Evolutionary conservation across 2,329 filamentous ascomycete species (phyloP), one percentile per base, ranked within the genome.

Genomic region (Fusarium sp.): DNA sequence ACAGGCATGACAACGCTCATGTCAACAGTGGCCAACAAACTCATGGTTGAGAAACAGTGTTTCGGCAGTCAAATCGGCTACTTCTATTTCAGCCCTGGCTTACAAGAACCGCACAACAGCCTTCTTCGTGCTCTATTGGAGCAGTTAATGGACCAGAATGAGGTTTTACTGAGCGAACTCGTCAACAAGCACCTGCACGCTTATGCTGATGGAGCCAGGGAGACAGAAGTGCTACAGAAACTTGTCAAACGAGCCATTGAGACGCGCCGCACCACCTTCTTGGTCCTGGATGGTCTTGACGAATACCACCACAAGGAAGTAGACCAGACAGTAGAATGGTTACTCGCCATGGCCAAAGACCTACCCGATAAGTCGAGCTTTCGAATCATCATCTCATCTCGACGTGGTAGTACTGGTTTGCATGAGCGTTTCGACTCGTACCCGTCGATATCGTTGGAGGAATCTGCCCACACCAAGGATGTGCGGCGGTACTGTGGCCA

Each of bases 281-380:
- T 72, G 6, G 35, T 72, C 10, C 35, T 72, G 2, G 70, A 72
- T 40, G 64, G 70, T 3, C 56, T 70, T 6, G 70, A 72, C 22
- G 67, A 67, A 60, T 70, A 64, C 29, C 11, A 11, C 2, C 35
- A 63, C 12, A 31, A 62, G 3, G 57, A 70, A n/a, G 22, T 62
- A 4, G 46, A 36, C 4, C 44, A n/a, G 9, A 58, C 62, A 4
- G 24, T 66, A 4, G 12, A 51, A 14, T 71, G 69, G 69, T 7
- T 66, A 7, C 40, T 69, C 27, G n/a, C 6, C 6, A 7, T 14
- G 8, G n/a, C 57, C 5, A 27, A 57, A 9, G 12, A 20, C 3
- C 9, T 16, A 5, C 14, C 20, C 1, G 11, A 27, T 1, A n/a
- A 29, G 11, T 12, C 17, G 5, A 22, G 6, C 3, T 38, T 71